Base-by-base conservation (phyloP, 1,284 basidiomycete genomes). In the Cystobasidium pallidum region DNA sequence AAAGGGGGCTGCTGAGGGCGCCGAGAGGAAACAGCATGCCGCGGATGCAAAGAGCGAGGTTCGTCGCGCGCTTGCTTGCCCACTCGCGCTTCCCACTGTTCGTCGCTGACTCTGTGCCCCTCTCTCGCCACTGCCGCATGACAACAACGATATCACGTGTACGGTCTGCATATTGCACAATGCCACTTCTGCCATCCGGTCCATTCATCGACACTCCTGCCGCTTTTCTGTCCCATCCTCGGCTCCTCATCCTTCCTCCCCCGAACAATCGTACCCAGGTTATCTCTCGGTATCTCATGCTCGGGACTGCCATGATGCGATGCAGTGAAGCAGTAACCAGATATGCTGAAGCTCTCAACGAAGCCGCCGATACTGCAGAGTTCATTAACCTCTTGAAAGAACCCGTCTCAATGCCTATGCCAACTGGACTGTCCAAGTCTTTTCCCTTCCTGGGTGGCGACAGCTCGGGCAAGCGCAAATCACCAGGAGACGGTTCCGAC, bases 221-320 rank as follows among this genome's bases (percentile, higher is more conserved):
- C n/a, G n/a, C n/a, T n/a, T n/a, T n/a, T n/a, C 36, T 39, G 7
- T 7, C 36, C 13, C 36, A 6, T 39, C 36, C 36, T 39, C 36
- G 6, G 36, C 41, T 41, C 55, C 4, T 62, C 54, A 21, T 54
- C 51, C 51, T 24, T 41, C 62, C 39, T 57, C 39, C 28, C 17
- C 49, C 41, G n/a, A n/a, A n/a, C n/a, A n/a, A 21, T 34, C 41
- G 19, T 28, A 36, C n/a, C n/a, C 77, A 83, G 82, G 81, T 83
- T 80, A 78, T 82, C 74, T 72, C 77, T 13, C 80, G 81, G 26
- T 81, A 82, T 78, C 75, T 78, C 57, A 79, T 81, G 41, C 78
- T 83, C 72, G 80, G 80, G 4, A 74, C 78, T n/a, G 80, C 79
- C 59, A 81, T 83, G 80, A 77, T 77, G 19, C 76, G 76, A 49